Percentiles rank a stretch among this genome's conserved stretches.
Conservation (phyloP, 2,329 filamentous ascomycete genomes). For the Trichophyton equinum region DNA sequence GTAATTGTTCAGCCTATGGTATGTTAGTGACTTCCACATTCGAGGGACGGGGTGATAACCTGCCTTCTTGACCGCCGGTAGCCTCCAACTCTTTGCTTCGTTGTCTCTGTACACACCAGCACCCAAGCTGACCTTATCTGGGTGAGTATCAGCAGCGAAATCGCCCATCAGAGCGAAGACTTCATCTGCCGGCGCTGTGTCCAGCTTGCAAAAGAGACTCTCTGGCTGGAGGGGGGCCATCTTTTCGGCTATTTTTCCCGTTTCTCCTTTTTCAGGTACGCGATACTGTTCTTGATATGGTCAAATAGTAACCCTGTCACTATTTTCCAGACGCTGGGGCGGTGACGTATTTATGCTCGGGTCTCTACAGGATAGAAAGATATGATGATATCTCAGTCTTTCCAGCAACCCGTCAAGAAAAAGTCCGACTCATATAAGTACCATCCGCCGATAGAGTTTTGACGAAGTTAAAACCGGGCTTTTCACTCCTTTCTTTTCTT, state of each 20-base stretch:
- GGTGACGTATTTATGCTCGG: background rate
- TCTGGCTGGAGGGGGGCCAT: conserved; percentile 14
- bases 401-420: background rate
- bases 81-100: conserved; percentile 26
- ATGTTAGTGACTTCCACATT: background rate
- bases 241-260: background rate
- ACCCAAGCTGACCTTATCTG: conserved; percentile 30
- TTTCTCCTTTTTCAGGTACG: background rate
- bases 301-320: background rate
- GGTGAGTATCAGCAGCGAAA: conserved; percentile 16
- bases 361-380: background rate
- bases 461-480: background rate
- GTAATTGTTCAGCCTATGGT: conserved; percentile 63
- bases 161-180: conserved; percentile 19
- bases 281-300: background rate
- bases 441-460: background rate
- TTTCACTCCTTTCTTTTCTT: background rate
- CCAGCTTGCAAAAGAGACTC: conserved; percentile 13
- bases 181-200: conserved; percentile 11
- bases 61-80: conserved; percentile 26
- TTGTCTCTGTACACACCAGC: conserved; percentile 32
- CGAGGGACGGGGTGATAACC: background rate
- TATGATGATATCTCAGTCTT: background rate
- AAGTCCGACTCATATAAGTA: conserved; percentile 3
- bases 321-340: background rate